Evolutionary conservation across 1,139 yeast species (phyloP).

Genomic region (Nakaseomyces delphensis): DNA sequence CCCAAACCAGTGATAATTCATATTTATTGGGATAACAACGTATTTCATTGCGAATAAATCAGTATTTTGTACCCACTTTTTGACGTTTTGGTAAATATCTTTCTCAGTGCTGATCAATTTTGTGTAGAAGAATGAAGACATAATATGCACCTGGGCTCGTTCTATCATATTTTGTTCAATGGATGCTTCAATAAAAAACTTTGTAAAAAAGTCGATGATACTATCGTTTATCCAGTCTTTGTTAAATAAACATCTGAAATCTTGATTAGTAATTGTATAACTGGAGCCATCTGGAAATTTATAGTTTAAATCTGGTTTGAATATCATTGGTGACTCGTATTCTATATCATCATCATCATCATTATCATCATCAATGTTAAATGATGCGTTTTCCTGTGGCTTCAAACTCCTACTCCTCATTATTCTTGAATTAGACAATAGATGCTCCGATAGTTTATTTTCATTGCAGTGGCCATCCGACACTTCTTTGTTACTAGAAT

Average conservation of each 20-base stretch:
- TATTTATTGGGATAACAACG: slow-evolving; percentile 76
- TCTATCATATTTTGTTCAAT: slow-evolving; percentile 17
- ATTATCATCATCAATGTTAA: neutral
- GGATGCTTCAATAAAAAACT: slow-evolving; percentile 44
- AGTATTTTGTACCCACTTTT: slow-evolving; percentile 70
- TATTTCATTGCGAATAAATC: slow-evolving; percentile 54
- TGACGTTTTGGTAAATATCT: slow-evolving; percentile 54
- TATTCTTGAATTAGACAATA: neutral
- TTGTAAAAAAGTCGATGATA: slow-evolving; percentile 61
- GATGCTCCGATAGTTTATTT: slow-evolving; percentile 1
- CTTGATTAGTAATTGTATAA: slow-evolving; percentile 48
- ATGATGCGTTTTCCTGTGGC: neutral
- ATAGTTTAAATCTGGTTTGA: slow-evolving; percentile 46
- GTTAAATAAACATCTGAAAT: slow-evolving; percentile 58
- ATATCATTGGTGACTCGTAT: slow-evolving; percentile 39
- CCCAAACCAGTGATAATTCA: slow-evolving; percentile 80
- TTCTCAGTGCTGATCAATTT: slow-evolving; percentile 41
- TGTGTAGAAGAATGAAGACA: slow-evolving; percentile 80
- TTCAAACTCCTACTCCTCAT: neutral
- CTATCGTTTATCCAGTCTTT: slow-evolving; percentile 73
- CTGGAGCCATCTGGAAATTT: slow-evolving; percentile 41
- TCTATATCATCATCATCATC: neutral
- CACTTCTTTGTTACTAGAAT: neutral
- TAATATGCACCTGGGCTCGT: slow-evolving; percentile 43
- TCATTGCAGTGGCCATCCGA: neutral